These are phyloP conservation scores for Annona cherimola DNA, from an alignment of 164 flowering plant genomes.

Conservation along the genomic window DNA sequence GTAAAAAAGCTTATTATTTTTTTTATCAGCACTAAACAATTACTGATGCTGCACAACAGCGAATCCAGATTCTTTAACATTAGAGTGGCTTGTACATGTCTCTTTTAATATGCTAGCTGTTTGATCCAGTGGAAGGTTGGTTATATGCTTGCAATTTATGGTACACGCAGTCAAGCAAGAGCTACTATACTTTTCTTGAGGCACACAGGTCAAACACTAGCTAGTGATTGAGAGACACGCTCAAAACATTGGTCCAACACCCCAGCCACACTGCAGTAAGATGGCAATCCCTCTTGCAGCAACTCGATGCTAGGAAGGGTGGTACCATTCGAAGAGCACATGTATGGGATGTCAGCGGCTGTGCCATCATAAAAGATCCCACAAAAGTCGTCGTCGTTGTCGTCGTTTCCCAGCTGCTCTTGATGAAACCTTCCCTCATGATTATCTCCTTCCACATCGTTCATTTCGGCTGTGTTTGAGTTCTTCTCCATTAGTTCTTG, in stretches of 20 bases:
- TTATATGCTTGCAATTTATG: too few relatives aligned
- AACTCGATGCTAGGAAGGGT: conserved; percentile 21
- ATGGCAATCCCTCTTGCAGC: conserved; percentile 14
- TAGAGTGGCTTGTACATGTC: too few relatives aligned
- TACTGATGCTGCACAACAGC: too few relatives aligned
- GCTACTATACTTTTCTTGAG: too few relatives aligned
- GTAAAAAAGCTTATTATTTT: too few relatives aligned
- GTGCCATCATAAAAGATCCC: conserved; percentile 20
- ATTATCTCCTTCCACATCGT: conserved; percentile 9
- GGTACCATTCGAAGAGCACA: conserved; percentile 10
- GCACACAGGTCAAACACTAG: neutral
- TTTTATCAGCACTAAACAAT: too few relatives aligned
- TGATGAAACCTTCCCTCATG: conserved; percentile 4
- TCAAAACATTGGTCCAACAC: conserved; percentile 21
- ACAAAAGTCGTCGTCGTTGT: conserved; percentile 21
- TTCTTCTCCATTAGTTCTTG: conserved; percentile 56
- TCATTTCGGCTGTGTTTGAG: conserved; percentile 19
- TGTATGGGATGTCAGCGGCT: conserved; percentile 15
- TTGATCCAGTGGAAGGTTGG: too few relatives aligned
- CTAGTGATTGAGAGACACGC: conserved; percentile 19
- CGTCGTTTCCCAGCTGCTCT: conserved; percentile 11
- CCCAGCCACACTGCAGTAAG: conserved; percentile 14
- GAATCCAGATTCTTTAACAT: too few relatives aligned
- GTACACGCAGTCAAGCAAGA: too few relatives aligned
- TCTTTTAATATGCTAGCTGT: too few relatives aligned